Base-by-base conservation (phyloP, 768 basidiomycete genomes). In the Auricularia auricula-judae region DNA sequence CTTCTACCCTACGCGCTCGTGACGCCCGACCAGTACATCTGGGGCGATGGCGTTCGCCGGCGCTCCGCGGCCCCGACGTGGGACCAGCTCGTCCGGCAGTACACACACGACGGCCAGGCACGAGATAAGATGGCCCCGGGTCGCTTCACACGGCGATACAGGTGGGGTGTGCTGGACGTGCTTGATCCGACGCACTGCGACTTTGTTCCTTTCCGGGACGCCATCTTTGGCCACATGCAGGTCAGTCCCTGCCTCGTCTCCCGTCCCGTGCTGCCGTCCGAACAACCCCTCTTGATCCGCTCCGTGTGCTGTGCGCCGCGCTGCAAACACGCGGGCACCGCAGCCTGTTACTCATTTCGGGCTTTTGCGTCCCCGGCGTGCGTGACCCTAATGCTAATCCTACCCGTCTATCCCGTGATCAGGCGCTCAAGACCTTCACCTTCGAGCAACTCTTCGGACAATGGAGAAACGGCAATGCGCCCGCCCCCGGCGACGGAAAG, bases 171-270 rank as follows among this genome's bases (percentile, higher is more conserved):
- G 68, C 79, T 94, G 69, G 88, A 93, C 72, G 87, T 91, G 58
- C 77, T 93, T 69, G 88, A 94, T 74, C 80, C 83, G 21, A 81
- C 74, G 44, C 92, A 95, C 70, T 87, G 85, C 70, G 93, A 96
- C 74, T 94, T 95, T 74, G 70, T 86, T 39, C 74, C 84, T 44
- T 82, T 96, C 64, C 85, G 90, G 65, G 81, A 82, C 36, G 90
- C 89, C 60, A 84, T 96, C 67, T 87, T 93, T 72, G 89, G 90
- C 72, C 89, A 91, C 73, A 89, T 93, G 87, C 85, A 89, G 82
- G 92, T 93, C 78, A 73, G 82, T 72, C 66, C 64, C 67, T 58
- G 62, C 63, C 68, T 53, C 66, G 64, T 58, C 61, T 53, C 63
- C 43, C 7, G 39, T 42, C 8, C 39, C 39, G 8, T 14, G 39